Base-by-base conservation (phyloP, 805 yeast genomes). In the Maudiozyma bulderi region DNA sequence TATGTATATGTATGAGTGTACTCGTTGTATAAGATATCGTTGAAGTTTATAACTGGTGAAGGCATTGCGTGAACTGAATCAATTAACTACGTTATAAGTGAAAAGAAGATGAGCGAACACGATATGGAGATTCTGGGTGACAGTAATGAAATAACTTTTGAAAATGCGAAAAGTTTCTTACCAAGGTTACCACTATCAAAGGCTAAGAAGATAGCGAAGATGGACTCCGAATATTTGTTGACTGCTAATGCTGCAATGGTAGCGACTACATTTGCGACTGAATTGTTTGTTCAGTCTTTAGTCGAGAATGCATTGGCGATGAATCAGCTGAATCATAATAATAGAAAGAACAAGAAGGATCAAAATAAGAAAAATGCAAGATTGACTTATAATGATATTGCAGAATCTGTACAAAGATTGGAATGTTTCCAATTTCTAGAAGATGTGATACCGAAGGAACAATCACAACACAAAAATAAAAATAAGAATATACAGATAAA, bases 251-350 rank as follows among this genome's bases (percentile, higher is more conserved):
- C 57, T 14, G 67, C 66, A 7, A 55, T 54, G 15, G 53, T 61
- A 13, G 64, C 64, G 6, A 53, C 58, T 5, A 58, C 65, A 1
- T 57, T 61, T 46, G 61, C 66, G 6, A 61, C 65, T 1, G 66
- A 63, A 35, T 45, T 60, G 13, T 61, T 63, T 44, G 51, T 63
- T 1, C 62, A 61, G 32, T 53, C 55, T 1, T 45, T 63, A 8
- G 55, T 59, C 3, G 66, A 61, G 45, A 60, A 59, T 28, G 57
- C 62, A 2, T 31, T 59, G 6, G 47, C 57, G 0, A 33, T 58
- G 44, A 50, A 55, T 10, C 64, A 61, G 32, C 43, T 55, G 31
- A 47, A 44, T 37, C 39, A 40, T 7, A 30, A 34, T 5, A 40
- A 40, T 14, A 46, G 46, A 20, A 33, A n/a, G 11, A 45, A 41